These are phyloP conservation scores for Discostella stelligera DNA, from an alignment of 352 stramenopile genomes.

Conservation along the genomic window DNA sequence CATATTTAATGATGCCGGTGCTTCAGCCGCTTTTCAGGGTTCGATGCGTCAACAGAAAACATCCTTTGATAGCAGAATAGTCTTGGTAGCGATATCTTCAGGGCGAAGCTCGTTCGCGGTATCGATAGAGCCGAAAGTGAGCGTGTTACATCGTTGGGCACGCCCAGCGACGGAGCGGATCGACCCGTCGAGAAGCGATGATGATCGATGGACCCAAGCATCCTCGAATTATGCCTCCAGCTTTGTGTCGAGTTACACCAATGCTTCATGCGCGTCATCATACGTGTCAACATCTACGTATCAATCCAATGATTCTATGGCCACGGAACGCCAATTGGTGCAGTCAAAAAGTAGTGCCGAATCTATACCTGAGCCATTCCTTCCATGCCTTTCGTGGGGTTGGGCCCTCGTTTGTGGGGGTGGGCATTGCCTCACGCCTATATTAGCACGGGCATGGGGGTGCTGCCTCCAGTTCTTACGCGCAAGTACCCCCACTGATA, in stretches of 20 bases:
- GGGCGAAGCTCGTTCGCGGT: slow-evolving; percentile 95
- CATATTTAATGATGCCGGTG: background rate
- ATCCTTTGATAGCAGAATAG: slow-evolving; percentile 44
- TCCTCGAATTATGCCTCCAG: slow-evolving; percentile 23
- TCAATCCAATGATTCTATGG: slow-evolving; percentile 10
- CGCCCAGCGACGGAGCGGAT: slow-evolving; percentile 85
- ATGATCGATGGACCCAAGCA: slow-evolving; percentile 24
- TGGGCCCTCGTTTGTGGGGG: slow-evolving; percentile 87
- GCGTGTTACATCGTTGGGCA: slow-evolving; percentile 91
- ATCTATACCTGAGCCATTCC: slow-evolving; percentile 43
- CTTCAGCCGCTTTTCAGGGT: slow-evolving; percentile 1
- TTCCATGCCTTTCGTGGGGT: slow-evolving; percentile 92
- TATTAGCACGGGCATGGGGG: slow-evolving; percentile 91
- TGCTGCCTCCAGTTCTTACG: slow-evolving; percentile 90
- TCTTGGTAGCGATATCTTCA: slow-evolving; percentile 80
- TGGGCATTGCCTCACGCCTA: slow-evolving; percentile 86
- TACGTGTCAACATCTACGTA: slow-evolving; percentile 35
- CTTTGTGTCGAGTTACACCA: slow-evolving; percentile 20
- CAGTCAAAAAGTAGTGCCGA: slow-evolving; percentile 5
- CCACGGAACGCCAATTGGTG: background rate
- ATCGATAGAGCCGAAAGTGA: slow-evolving; percentile 91
- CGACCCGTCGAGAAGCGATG: slow-evolving; percentile 34
- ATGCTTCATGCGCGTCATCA: slow-evolving; percentile 21
- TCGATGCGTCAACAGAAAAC: background rate
- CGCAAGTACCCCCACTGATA: slow-evolving; percentile 60